A percentile compares a stretch with the other conserved stretches of the same genome.
These are phyloP conservation scores for Crithidia fasciculata DNA, from an alignment of 208 protist genomes.

Conservation along the genomic window DNA sequence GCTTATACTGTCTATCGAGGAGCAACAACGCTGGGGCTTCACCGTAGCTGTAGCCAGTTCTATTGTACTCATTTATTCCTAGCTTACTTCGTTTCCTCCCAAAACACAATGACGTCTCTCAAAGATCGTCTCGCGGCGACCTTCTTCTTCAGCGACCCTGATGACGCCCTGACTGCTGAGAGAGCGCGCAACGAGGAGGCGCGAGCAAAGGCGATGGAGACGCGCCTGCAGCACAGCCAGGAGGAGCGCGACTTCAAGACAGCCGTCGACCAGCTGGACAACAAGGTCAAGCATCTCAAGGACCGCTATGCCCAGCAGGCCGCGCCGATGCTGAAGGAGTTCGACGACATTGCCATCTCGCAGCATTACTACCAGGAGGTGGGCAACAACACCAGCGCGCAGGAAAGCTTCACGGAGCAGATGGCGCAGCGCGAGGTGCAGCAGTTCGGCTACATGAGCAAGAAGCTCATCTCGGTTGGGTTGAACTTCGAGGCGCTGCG, in stretches of 20 bases:
- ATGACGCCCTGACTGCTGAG: slow-evolving; percentile 65
- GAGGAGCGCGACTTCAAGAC: slow-evolving; percentile 44
- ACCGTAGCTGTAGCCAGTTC: not conserved
- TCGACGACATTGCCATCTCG: slow-evolving; percentile 75
- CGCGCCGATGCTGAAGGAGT: slow-evolving; percentile 72
- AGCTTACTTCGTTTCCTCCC: slow-evolving; percentile 14
- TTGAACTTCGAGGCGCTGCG: slow-evolving; percentile 81
- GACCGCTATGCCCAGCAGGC: slow-evolving; percentile 54
- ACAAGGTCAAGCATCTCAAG: slow-evolving; percentile 49
- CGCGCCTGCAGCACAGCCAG: slow-evolving; percentile 43
- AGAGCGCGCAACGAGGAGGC: slow-evolving; percentile 80
- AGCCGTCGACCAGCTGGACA: slow-evolving; percentile 44
- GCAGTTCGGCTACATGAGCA: slow-evolving; percentile 87
- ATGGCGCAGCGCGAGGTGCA: slow-evolving; percentile 63
- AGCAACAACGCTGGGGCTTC: too few relatives aligned
- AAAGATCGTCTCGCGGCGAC: slow-evolving; percentile 35
- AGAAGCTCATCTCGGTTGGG: slow-evolving; percentile 83
- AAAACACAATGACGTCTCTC: slow-evolving; percentile 38
- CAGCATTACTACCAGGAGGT: slow-evolving; percentile 88
- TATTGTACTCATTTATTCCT: slow-evolving; percentile 1
- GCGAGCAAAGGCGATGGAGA: slow-evolving; percentile 42
- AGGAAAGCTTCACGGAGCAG: slow-evolving; percentile 58
- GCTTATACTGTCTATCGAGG: too few relatives aligned
- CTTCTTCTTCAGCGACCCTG: slow-evolving; percentile 59
- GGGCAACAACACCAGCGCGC: slow-evolving; percentile 43